Percentiles rank a stretch among this genome's conserved stretches.
Evolutionary conservation across 2,329 filamentous ascomycete genomes (phyloP).

Genomic region (Pyrenophora seminiperda): DNA sequence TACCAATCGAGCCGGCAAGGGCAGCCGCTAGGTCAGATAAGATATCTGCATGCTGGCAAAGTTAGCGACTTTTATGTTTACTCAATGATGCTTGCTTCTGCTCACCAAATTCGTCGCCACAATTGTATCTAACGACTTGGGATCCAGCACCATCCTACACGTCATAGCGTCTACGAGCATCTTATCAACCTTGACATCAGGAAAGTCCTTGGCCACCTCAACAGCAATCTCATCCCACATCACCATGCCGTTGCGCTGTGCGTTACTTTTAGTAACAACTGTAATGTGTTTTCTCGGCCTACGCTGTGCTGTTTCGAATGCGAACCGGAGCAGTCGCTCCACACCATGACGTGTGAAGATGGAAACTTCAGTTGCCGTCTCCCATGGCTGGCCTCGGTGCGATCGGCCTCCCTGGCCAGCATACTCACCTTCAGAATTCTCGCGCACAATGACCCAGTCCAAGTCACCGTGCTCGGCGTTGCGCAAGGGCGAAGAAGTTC

Average conservation of each 20-base stretch:
- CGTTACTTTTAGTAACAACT: slow-evolving; percentile 69
- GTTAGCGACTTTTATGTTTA: neutral
- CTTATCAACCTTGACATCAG: slow-evolving; percentile 66
- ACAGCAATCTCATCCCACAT: slow-evolving; percentile 68
- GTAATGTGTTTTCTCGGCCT: slow-evolving; percentile 64
- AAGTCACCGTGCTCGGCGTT: slow-evolving; percentile 62
- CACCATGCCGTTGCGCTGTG: slow-evolving; percentile 70
- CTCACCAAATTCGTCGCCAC: slow-evolving; percentile 64
- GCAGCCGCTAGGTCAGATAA: slow-evolving; percentile 73
- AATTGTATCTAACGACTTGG: slow-evolving; percentile 65
- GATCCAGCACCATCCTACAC: slow-evolving; percentile 66
- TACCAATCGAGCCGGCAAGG: slow-evolving; percentile 72
- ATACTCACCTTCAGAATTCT: slow-evolving; percentile 71
- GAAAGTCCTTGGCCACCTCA: slow-evolving; percentile 62
- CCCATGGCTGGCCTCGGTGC: slow-evolving; percentile 63
- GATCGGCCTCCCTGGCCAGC: slow-evolving; percentile 68
- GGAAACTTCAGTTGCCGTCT: slow-evolving; percentile 65
- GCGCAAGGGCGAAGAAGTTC: slow-evolving; percentile 63
- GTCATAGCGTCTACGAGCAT: slow-evolving; percentile 73
- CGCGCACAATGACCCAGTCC: slow-evolving; percentile 70
- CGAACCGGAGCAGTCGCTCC: slow-evolving; percentile 65
- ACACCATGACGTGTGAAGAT: slow-evolving; percentile 67
- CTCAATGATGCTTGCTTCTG: neutral
- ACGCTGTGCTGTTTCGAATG: slow-evolving; percentile 64
- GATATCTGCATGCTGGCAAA: slow-evolving; percentile 62